These are phyloP conservation scores for Nitzschia putrida DNA, from an alignment of 108 stramenopile species.

Conservation along the genomic window DNA sequence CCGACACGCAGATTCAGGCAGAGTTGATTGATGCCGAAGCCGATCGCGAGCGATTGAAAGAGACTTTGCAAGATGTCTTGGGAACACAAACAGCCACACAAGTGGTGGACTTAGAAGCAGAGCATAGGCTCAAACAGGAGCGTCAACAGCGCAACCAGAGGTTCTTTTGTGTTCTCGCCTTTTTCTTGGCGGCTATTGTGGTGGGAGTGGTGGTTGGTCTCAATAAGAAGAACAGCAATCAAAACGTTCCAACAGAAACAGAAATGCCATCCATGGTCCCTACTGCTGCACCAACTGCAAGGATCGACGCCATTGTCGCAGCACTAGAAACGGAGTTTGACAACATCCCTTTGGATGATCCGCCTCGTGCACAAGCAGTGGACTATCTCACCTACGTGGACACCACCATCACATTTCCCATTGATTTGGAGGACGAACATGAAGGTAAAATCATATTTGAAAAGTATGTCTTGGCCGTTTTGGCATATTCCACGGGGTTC, in stretches of 20 bases:
- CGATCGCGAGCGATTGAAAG: neutral
- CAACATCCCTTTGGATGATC: neutral
- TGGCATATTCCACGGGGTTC: neutral
- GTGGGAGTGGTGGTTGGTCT: neutral
- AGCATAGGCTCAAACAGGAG: slow-evolving; percentile 1
- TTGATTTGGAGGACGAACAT: neutral
- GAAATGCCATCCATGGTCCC: neutral
- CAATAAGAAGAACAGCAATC: neutral
- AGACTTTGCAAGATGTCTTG: slow-evolving; percentile 2
- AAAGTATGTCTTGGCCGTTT: neutral
- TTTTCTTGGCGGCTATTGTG: neutral
- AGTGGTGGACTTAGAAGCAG: slow-evolving; percentile 3
- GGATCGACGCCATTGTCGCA: neutral
- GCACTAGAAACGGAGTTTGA: neutral
- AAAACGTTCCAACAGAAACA: neutral
- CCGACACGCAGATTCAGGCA: neutral
- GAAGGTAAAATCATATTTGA: neutral
- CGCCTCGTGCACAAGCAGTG: neutral
- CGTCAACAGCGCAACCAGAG: neutral
- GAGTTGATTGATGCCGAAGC: neutral
- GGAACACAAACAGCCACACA: neutral
- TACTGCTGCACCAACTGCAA: neutral
- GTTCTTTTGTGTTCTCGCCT: neutral
- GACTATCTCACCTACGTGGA: neutral
- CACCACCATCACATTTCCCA: neutral